A percentile compares a stretch with the other conserved stretches of the same genome.
These are phyloP conservation scores for Blepharisma undulans DNA, from an alignment of 169 alveolate genomes.

Conservation along the genomic window DNA sequence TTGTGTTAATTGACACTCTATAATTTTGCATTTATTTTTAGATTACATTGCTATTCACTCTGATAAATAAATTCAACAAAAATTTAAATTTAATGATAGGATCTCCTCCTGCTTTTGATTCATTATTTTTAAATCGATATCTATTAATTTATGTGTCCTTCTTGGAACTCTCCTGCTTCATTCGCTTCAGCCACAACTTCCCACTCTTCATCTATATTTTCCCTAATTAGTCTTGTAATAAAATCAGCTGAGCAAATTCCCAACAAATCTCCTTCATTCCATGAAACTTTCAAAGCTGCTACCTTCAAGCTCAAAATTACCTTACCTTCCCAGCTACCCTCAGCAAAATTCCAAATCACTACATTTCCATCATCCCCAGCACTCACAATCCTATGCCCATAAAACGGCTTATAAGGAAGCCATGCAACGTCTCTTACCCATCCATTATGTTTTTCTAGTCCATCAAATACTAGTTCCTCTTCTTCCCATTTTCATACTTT, in stretches of 20 bases:
- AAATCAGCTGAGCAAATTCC: background rate
- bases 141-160: background rate
- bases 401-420: constrained; percentile 15
- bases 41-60: background rate
- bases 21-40: background rate
- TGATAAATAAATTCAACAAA: background rate
- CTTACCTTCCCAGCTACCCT: background rate
- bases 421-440: constrained; percentile 92
- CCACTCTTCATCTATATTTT: background rate
- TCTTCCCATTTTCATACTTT: constrained; percentile 82
- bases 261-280: background rate
- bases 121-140: too few species aligned
- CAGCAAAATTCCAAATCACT: background rate
- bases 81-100: too few species aligned
- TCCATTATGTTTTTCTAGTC: constrained; percentile 65
- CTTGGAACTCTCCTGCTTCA: background rate
- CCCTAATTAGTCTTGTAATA: background rate
- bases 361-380: background rate
- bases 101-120: too few species aligned
- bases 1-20: background rate
- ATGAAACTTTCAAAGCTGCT: background rate
- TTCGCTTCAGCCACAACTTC: background rate
- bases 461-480: constrained; percentile 60
- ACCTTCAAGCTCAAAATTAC: background rate
- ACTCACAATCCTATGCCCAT: background rate